A percentile compares a stretch with the other conserved stretches of the same genome.
Conservation (phyloP, 208 protist species). For the Acanthamoeba lugdunensis region DNA sequence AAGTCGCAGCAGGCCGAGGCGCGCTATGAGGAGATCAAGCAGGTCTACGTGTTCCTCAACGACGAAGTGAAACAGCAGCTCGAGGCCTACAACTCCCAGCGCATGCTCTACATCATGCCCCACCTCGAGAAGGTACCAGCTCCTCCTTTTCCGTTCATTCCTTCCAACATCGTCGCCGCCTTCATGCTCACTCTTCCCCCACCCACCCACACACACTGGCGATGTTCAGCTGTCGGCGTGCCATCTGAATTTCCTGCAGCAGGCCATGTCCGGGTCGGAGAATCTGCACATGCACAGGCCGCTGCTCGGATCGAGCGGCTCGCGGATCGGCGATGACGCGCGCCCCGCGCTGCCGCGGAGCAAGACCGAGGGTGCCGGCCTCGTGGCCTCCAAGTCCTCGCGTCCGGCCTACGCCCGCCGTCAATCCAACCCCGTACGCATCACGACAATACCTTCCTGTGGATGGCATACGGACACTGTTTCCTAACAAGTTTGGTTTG, state of each 20-base stretch:
- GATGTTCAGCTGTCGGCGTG: constrained; percentile 25
- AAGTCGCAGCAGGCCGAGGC: constrained; percentile 24
- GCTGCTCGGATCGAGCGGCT: background rate
- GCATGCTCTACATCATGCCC: constrained; percentile 71
- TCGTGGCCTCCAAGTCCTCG: background rate
- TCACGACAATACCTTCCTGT: too few species aligned
- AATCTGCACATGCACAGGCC: background rate
- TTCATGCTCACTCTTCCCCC: background rate
- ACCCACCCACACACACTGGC: too few species aligned
- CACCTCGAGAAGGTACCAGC: constrained; percentile 38
- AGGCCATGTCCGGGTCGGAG: constrained; percentile 7
- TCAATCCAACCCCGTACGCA: constrained; percentile 23
- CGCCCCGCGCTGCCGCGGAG: background rate
- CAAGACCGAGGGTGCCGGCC: constrained; percentile 5
- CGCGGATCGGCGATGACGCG: background rate
- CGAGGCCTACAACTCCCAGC: constrained; percentile 51
- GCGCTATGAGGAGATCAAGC: constrained; percentile 37
- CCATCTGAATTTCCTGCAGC: constrained; percentile 28
- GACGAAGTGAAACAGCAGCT: constrained; percentile 67
- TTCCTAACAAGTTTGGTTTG: background rate
- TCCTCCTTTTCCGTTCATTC: background rate
- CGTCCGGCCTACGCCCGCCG: background rate
- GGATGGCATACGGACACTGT: background rate
- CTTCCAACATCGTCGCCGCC: background rate
- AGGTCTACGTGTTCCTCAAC: constrained; percentile 63